Evolutionary conservation across 2,329 filamentous ascomycete genomes (phyloP), one percentile per base, ranked within the genome.

Genomic region (Fusarium begoniae): DNA sequence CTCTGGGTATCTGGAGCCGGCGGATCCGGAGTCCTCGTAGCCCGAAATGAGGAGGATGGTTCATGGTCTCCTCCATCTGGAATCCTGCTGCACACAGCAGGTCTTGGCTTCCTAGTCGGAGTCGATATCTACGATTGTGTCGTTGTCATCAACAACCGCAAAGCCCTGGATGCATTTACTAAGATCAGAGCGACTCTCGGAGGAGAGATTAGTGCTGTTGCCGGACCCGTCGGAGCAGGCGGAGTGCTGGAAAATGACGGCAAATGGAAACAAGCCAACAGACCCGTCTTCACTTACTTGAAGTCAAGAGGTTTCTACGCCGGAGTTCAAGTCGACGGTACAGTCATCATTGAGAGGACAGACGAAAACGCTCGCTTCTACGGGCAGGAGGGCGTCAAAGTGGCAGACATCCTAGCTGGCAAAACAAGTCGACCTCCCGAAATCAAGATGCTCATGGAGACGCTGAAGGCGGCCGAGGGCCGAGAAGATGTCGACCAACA

Each of bases 71-170:
- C 93, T 1, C 94, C 94, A 0, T 94, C 91, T 0, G 94, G 93
- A 26, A 94, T 97, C 79, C 87, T 95, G 82, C 87, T 96, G 24
- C 93, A 96, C 79, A 94, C 93, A 2, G 88, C 93, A 3, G 93
- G 92, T 5, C 87, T 95, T 4, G 94, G 94, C 0, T 94, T 96
- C 77, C 87, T 96, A 53, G 89, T 93, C 1, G 94, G 94, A 13
- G 89, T 95, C 4, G 94, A 97, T 80, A 94, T 96, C 35, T 96
- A 96, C 83, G 94, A 97, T 80, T 96, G 93, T 74, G 93, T 97
- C 8, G 89, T 95, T 15, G 92, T 97, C 15, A 94, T 97, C 80
- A 96, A 96, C 83, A 93, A 90, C 3, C 87, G 89, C 32, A 89
- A 93, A 74, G 94, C 94, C 1, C 84, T 97, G 50, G 90, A 93